phyloP scores from a whole-genome alignment of 768 basidiomycete genomes.

The Lactarius pseudohatsudake region DNA sequence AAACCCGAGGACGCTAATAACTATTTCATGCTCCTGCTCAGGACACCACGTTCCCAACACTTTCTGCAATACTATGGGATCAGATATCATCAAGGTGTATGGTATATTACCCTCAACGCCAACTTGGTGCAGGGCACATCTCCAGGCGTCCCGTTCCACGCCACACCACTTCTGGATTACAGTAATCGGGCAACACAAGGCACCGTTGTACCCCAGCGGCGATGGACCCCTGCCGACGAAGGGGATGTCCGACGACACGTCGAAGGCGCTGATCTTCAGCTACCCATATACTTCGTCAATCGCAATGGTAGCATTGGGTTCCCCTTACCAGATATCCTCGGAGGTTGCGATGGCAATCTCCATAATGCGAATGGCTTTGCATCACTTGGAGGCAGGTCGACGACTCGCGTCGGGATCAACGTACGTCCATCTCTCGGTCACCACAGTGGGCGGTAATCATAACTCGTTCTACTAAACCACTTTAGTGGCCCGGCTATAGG shows the following conservation, averaged over 20 bases:
- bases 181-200: neutral
- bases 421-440: neutral
- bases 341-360: slow-evolving; percentile 5
- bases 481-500: slow-evolving; percentile 15
- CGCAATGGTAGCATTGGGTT: neutral
- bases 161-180: slow-evolving; percentile 5
- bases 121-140: neutral
- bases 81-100: neutral
- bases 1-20: neutral
- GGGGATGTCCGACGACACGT: slow-evolving; percentile 11
- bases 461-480: neutral
- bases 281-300: slow-evolving; percentile 14
- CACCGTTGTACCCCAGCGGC: slow-evolving; percentile 14
- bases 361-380: neutral
- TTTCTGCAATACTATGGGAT: slow-evolving; percentile 3
- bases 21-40: slow-evolving; percentile 12
- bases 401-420: slow-evolving; percentile 6
- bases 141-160: neutral
- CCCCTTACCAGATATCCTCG: slow-evolving; percentile 8
- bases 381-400: neutral
- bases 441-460: neutral
- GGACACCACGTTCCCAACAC: neutral
- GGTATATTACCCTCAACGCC: slow-evolving; percentile 4
- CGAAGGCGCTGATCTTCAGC: neutral
- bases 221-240: slow-evolving; percentile 17